Evolutionary conservation across 345 rosid species (phyloP).

Genomic region (Corchorus olitorius): DNA sequence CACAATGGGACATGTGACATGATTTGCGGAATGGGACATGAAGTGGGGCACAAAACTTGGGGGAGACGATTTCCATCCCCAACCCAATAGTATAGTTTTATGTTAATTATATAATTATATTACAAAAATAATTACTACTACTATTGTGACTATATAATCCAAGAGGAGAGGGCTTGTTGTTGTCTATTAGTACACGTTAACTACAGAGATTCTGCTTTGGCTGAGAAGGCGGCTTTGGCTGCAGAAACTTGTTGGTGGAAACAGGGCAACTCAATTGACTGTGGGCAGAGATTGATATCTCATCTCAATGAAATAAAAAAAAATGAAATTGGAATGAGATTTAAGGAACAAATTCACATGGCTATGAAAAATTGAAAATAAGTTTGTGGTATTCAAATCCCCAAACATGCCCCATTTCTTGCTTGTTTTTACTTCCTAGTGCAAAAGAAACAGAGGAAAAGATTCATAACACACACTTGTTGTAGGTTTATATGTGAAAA

Average conservation of each 20-base stretch:
- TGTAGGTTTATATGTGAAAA: too few relatives aligned
- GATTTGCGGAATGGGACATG: too few relatives aligned
- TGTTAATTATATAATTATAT: background rate
- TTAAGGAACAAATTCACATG: background rate
- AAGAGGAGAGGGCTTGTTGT: too few relatives aligned
- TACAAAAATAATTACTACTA: background rate
- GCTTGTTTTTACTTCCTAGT: background rate
- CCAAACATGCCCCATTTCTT: background rate
- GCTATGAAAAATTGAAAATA: too few relatives aligned
- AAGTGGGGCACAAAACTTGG: too few relatives aligned
- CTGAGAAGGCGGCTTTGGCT: constrained; percentile 1
- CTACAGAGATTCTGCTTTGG: background rate
- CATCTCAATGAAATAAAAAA: background rate
- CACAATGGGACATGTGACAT: too few relatives aligned
- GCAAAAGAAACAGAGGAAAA: background rate
- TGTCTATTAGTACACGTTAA: background rate
- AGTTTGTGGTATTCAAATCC: background rate
- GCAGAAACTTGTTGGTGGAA: background rate
- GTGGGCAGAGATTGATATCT: too few relatives aligned
- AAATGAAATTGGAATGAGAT: background rate
- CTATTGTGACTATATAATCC: background rate
- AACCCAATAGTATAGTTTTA: too few relatives aligned
- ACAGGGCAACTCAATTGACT: background rate
- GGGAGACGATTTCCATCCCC: too few relatives aligned
- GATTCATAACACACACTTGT: background rate